A percentile compares a stretch with the other conserved stretches of the same genome.
Evolutionary conservation across 345 rosid genomes (phyloP).

Genomic region (Hibiscus tridactylites): DNA sequence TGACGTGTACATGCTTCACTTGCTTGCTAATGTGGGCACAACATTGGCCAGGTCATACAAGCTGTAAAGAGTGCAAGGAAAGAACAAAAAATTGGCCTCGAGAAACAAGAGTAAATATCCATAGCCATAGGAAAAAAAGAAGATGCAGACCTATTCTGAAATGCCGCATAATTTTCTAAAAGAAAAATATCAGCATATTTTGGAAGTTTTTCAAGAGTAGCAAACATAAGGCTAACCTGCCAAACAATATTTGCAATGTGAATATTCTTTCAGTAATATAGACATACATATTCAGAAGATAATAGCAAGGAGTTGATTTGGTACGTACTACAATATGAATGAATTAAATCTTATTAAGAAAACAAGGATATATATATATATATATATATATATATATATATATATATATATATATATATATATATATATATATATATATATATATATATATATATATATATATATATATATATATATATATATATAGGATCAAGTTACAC

Average conservation of each 20-base stretch:
- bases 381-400: too few species aligned
- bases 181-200: slow-evolving; percentile 87
- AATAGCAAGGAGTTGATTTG: not conserved
- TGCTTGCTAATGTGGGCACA: slow-evolving; percentile 93
- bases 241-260: slow-evolving; percentile 19
- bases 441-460: too few species aligned
- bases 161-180: slow-evolving; percentile 95
- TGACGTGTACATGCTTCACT: slow-evolving; percentile 97
- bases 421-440: too few species aligned
- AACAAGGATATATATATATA: too few species aligned
- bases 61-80: slow-evolving; percentile 35
- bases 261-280: not conserved
- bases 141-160: slow-evolving; percentile 70
- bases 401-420: too few species aligned
- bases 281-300: not conserved
- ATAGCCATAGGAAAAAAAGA: not conserved
- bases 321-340: too few species aligned
- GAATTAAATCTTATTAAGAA: too few species aligned
- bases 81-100: not conserved
- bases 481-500: too few species aligned
- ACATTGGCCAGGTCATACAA: slow-evolving; percentile 94
- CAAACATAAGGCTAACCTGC: slow-evolving; percentile 90
- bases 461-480: too few species aligned
- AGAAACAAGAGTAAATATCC: not conserved
- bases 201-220: slow-evolving; percentile 84